These are phyloP conservation scores for Plasmodium relictum DNA, from an alignment of 169 alveolate genomes.

Conservation along the genomic window DNA sequence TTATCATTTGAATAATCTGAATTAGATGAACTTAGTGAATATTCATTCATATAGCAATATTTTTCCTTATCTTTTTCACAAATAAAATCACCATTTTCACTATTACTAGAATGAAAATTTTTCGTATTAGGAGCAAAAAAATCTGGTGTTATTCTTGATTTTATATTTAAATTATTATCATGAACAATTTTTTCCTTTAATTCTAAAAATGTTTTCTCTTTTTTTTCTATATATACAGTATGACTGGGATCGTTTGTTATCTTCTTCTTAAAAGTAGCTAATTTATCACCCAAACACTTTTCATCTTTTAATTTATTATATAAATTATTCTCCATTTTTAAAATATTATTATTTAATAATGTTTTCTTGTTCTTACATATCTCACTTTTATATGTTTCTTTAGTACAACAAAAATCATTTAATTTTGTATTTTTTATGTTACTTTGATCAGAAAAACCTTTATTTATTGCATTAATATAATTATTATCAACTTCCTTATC, in stretches of 20 bases:
- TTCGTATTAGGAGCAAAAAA: conserved; percentile 18
- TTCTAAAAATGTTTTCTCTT: conserved; percentile 29
- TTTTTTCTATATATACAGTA: background rate
- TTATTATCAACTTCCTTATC: no score
- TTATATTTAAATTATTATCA: conserved; percentile 6
- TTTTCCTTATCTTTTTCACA: background rate
- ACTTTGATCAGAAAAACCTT: no score
- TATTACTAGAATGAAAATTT: conserved; percentile 23
- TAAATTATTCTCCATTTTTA: background rate
- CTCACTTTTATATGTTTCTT: no score
- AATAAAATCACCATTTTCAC: background rate
- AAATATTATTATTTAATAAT: background rate
- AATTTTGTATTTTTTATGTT: no score
- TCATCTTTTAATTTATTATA: conserved; percentile 3
- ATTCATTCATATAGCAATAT: background rate
- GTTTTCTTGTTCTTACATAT: no score
- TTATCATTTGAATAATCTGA: conserved; percentile 53
- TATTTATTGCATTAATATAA: no score
- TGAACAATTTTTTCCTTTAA: conserved; percentile 30
- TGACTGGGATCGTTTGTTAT: background rate
- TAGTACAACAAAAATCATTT: no score
- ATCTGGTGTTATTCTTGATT: conserved; percentile 65
- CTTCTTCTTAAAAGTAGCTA: conserved; percentile 18
- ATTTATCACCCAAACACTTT: conserved; percentile 27
- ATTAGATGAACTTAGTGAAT: conserved; percentile 19